Base-by-base conservation (phyloP, 2,329 filamentous ascomycete species). In the Aspergillus felis region DNA sequence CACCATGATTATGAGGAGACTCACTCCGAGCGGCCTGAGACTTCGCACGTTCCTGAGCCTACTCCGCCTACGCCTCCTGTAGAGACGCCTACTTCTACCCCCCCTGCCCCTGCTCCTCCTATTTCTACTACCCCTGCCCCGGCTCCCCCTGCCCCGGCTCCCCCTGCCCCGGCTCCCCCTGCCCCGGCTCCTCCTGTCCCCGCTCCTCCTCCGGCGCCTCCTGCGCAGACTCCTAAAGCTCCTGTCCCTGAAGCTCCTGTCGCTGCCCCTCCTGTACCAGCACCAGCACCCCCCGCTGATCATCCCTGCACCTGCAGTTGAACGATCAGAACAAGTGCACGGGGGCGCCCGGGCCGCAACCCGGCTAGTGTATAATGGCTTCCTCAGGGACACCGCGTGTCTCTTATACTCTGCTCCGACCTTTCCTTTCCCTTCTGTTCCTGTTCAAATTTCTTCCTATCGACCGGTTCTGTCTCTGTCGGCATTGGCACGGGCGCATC, bases 1-100 rank as follows among this genome's bases (percentile, higher is more conserved):
- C 59, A 67, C 48, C 51, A 48, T 14, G 50, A 57, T 48, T 60
- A 65, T 51, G 58, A 64, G 28, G 52, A 59, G 27, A 61, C 42
- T 57, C 59, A 57, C 32, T 48, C 20, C 56, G 58, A 47, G 60
- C 55, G 46, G 25, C 61, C 28, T 10, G 28, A 29, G 28, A 29
- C 28, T 29, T 12, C 28, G 10, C 28, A 12, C 4, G 10, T 12
- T 29, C 28, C 67, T 7, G 58, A 66, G 57, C 54, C 57, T 7
- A 10, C 38, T 29, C 54, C 25, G 9, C 25, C 48, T 22, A 20
- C 17, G 48, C 48, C 48, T 50, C 17, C 48, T n/a, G n/a, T 20
- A 29, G 48, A 52, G 32, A 8, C 47, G 35, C 14, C 50, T 41
- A n/a, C 12, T 5, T 32, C 48, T 8, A 32, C 38, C 17, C 42